phyloP scores from a whole-genome alignment of 2,329 filamentous ascomycete species.

The Hirsutella minnesotensis region DNA sequence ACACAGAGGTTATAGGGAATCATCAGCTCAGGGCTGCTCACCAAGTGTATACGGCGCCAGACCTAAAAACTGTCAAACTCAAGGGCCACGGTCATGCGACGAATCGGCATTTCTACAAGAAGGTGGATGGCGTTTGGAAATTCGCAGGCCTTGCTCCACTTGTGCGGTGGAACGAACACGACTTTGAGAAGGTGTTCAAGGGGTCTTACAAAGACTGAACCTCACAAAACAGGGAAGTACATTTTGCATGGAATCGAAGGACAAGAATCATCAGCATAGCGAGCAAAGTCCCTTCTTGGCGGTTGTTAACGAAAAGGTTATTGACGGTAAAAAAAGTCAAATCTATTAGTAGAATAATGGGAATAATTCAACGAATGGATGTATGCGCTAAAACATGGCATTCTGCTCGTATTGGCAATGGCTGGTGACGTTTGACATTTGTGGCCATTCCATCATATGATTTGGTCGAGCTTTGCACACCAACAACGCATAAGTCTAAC shows the following conservation, averaged over 20 bases:
- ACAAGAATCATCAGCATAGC: no score
- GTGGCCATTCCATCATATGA: no score
- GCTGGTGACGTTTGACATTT: no score
- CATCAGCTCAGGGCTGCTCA: slow-evolving; percentile 52
- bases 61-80: slow-evolving; percentile 36
- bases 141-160: slow-evolving; percentile 44
- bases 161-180: slow-evolving; percentile 45
- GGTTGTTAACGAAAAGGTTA: no score
- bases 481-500: no score
- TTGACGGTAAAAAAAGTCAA: no score
- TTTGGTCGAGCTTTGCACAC: no score
- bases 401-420: no score
- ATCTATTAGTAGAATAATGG: no score
- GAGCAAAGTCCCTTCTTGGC: no score
- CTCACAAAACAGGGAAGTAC: not conserved
- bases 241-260: not conserved
- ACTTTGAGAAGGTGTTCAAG: slow-evolving; percentile 42
- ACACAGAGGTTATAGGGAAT: slow-evolving; percentile 44
- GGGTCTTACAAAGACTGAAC: not conserved
- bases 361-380: no score
- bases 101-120: slow-evolving; percentile 46
- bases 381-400: no score
- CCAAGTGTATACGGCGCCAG: slow-evolving; percentile 43
- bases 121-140: slow-evolving; percentile 49
- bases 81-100: slow-evolving; percentile 44